Evolutionary conservation across 2,329 filamentous ascomycete genomes (phyloP), one percentile per base, ranked within the genome.

Genomic region (Aspergillus brunneoviolaceus): DNA sequence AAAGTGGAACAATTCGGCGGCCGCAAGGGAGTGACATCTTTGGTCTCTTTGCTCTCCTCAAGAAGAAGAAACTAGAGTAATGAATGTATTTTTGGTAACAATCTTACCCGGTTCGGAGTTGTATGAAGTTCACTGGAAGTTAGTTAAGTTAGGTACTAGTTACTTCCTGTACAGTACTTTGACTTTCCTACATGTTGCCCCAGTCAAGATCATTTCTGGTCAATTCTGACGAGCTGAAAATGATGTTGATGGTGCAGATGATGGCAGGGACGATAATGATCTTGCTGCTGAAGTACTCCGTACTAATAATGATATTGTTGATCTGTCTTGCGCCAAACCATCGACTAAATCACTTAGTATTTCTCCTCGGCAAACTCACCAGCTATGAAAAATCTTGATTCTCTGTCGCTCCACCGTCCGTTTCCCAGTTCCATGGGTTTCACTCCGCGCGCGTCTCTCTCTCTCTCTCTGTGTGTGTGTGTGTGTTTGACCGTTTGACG

Each of bases 1-100:
- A 50, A 58, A 19, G 50, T 61, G 59, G 59, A 61, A 61, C 59
- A 61, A 52, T 53, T 59, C 60, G 56, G 60, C 51, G 48, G 29
- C 60, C 60, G 60, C 60, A 61, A 61, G 60, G 60, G 59, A 33
- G 53, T 55, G 27, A 19, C 53, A 23, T 31, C 7, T 21, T 31
- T 55, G 53, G 45, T 55, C 42, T 6, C 53, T 55, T 11, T 35
- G 27, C 25, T 16, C 10, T 12, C 2, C 45, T n/a, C n/a, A n/a
- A 55, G 23, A 49, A 27, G 19, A 49, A 12, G 16, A 10, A 25
- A 14, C 48, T 14, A 21, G 12, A 27, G 21, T 21, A 50, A 25
- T 29, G 29, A 21, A 29, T 50, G 23, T 29, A 29, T 29, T 50
- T 29, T 29, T n/a, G 49, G 21, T 29, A 14, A n/a, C 29, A 50